A percentile compares a stretch with the other conserved stretches of the same genome.
These are phyloP conservation scores for Endocalyx cinctus DNA, from an alignment of 2,329 filamentous ascomycete genomes.

Conservation along the genomic window DNA sequence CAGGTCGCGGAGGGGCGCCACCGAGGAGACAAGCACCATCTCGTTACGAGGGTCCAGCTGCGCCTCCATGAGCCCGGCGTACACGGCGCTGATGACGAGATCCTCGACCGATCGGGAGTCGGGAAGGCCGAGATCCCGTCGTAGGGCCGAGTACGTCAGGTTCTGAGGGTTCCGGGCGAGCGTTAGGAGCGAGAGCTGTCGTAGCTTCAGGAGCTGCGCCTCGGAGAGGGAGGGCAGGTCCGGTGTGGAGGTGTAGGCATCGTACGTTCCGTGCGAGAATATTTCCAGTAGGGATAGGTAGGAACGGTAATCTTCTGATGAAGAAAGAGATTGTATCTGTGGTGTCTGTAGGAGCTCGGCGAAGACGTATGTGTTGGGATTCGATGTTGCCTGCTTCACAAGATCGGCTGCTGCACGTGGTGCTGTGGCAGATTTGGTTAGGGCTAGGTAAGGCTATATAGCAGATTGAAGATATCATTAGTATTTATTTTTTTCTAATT, in stretches of 20 bases:
- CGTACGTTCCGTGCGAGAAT: conserved; percentile 90
- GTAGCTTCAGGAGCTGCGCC: conserved; percentile 76
- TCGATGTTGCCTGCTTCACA: conserved; percentile 82
- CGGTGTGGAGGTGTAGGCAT: conserved; percentile 56
- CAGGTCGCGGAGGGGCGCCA: conserved; percentile 83
- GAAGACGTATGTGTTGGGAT: conserved; percentile 86
- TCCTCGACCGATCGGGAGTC: conserved; percentile 71
- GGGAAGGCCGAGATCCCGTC: conserved; percentile 60
- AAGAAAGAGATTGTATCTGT: conserved; percentile 68
- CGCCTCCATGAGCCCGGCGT: conserved; percentile 74
- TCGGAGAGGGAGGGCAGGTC: conserved; percentile 66
- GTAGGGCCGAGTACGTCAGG: conserved; percentile 70
- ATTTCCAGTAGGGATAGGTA: conserved; percentile 74
- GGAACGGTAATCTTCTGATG: conserved; percentile 53
- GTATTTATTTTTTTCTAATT: too few relatives aligned
- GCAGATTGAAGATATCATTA: too few relatives aligned
- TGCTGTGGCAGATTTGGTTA: conserved; percentile 80
- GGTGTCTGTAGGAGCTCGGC: conserved; percentile 82
- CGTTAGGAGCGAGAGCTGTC: conserved; percentile 82
- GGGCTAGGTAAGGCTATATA: conserved; percentile 77
- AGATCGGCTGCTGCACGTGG: conserved; percentile 82
- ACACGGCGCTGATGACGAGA: conserved; percentile 82
- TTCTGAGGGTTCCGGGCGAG: conserved; percentile 64
- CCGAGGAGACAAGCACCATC: conserved; percentile 70
- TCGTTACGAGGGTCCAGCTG: conserved; percentile 77